Conservation (phyloP, 345 rosid genomes). For the Boechera retrofracta region DNA sequence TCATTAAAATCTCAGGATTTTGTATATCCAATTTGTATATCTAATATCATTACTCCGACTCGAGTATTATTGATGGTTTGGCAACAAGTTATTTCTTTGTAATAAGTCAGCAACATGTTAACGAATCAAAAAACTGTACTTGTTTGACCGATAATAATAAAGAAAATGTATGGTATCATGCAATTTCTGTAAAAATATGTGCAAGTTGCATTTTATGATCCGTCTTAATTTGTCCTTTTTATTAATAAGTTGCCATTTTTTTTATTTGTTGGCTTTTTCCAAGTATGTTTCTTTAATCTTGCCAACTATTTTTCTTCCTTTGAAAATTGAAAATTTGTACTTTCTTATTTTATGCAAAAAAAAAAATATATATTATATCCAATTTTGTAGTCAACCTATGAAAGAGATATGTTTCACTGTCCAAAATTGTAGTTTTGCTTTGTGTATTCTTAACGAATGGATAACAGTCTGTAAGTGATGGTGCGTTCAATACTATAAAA, state of each 20-base stretch:
- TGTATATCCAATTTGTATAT: conserved; percentile 19
- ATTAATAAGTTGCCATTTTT: neutral
- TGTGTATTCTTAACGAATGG: conserved; percentile 15
- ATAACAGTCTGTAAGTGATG: conserved; percentile 15
- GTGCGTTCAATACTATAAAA: conserved; percentile 3
- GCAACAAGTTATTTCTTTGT: conserved; percentile 9
- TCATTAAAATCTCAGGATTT: neutral
- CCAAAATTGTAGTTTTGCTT: neutral
- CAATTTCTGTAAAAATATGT: conserved; percentile 9
- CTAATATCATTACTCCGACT: neutral
- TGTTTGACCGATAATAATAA: conserved; percentile 6
- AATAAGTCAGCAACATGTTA: conserved; percentile 23
- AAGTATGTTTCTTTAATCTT: neutral
- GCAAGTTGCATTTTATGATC: conserved; percentile 39
- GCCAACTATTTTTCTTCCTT: conserved; percentile 5
- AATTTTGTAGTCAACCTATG: conserved; percentile 21
- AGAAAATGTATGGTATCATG: conserved; percentile 3
- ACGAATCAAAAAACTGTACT: conserved; percentile 4
- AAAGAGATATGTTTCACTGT: conserved; percentile 18
- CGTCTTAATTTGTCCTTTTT: conserved; percentile 6
- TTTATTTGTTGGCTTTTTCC: conserved; percentile 12
- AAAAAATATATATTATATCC: no score
- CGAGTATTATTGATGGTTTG: conserved; percentile 38
- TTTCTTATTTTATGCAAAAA: neutral
- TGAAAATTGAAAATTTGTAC: neutral